Base-by-base conservation (phyloP, 139 green algal genomes). In the Coccomyxa sp. region DNA sequence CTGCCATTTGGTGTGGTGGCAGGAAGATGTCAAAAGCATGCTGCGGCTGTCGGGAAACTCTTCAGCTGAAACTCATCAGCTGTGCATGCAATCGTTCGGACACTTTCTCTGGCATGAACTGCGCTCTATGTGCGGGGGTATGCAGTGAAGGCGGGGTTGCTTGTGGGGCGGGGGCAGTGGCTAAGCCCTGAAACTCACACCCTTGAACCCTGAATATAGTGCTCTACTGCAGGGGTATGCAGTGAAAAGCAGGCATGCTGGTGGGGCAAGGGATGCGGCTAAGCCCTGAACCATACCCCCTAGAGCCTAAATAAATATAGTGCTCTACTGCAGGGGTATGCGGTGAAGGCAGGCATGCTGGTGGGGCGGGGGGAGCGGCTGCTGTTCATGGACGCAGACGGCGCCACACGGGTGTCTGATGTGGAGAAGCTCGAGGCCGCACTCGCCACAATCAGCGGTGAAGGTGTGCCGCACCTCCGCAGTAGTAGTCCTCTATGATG, bases 361-460 rank as follows among this genome's bases (percentile, higher is more conserved):
- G 85, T 88, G 11, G 89, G 91, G 3, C 85, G 93, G 9, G 95
- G 95, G 0, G 87, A 95, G 88, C 85, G 87, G 84, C 81, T 96
- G 23, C 92, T 99, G 60, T 93, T 99, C 63, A 92, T 94, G 87
- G 96, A 99, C 81, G 94, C 94, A 0, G 94, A 98, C 87, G 88
- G 95, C 10, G 96, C 96, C 15, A 99, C 96, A 12, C 83, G 87
- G 0, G 88, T 98, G 38, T 89, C 84, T 9, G 96, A 99, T 82
- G 58, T 98, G 82, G 94, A 97, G 83, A 89, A 86, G 23, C 88
- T 99, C 45, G 92, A 98, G 84, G 85, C 68, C 13, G 77, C 57
- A 0, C n/a, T 83, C 13, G 71, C 71, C 27, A 16, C 23, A 1
- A 38, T 71, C 7, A 28, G 51, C 7, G 38, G 38, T 7, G 13